Conservation (phyloP, 2,329 filamentous ascomycete genomes). For the Pyrenophora tritici-repentis region DNA sequence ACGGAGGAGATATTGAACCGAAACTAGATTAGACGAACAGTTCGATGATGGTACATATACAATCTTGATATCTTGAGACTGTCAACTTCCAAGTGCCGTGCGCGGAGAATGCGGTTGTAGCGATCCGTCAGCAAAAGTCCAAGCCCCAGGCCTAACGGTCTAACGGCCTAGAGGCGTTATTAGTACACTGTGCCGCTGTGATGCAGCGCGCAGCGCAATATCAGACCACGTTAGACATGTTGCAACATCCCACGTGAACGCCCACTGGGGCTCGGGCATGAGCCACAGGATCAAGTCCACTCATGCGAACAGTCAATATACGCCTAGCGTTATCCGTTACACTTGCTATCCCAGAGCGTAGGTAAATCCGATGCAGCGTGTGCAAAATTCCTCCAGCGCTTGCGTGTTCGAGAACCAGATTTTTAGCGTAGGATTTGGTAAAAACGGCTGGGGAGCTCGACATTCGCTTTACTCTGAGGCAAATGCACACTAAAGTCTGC, state of each 20-base stretch:
- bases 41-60: slow-evolving; percentile 11
- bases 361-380: slow-evolving; percentile 4
- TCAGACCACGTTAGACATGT: slow-evolving; percentile 6
- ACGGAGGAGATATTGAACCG: slow-evolving; percentile 1
- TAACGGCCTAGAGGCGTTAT: slow-evolving; percentile 4
- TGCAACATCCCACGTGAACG: neutral
- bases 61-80: neutral
- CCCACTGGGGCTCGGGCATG: slow-evolving; percentile 1
- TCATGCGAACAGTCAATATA: neutral
- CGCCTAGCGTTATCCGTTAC: neutral
- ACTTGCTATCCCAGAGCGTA: slow-evolving; percentile 5
- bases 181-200: slow-evolving; percentile 12
- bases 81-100: neutral
- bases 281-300: neutral
- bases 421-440: slow-evolving; percentile 5
- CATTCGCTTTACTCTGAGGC: neutral
- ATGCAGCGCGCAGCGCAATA: slow-evolving; percentile 9
- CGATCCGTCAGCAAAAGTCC: neutral
- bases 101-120: slow-evolving; percentile 2
- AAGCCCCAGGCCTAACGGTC: neutral
- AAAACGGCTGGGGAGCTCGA: slow-evolving; percentile 4
- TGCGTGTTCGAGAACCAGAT: slow-evolving; percentile 3
- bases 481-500: neutral
- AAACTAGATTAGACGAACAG: neutral
- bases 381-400: neutral